phyloP scores from a whole-genome alignment of 78 protist genomes.

The Dictyostelium citrinum region DNA sequence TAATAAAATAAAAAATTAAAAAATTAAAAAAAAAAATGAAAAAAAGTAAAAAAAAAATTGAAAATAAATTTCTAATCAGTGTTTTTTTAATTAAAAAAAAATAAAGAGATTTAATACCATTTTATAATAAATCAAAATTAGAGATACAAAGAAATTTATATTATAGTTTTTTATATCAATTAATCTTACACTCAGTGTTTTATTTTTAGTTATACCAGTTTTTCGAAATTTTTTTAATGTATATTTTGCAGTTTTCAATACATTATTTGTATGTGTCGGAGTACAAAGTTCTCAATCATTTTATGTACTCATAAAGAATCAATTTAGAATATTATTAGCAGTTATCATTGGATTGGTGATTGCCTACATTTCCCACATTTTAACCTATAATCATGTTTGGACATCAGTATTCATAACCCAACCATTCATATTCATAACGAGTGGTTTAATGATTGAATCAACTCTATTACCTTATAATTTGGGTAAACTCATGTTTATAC shows the following conservation, averaged over 20 bases:
- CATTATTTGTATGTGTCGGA: neutral
- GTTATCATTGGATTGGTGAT: neutral
- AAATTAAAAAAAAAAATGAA: neutral
- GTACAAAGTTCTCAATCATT: neutral
- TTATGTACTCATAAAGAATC: neutral
- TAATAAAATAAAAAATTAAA: neutral
- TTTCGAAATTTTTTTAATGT: neutral
- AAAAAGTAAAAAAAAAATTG: no score
- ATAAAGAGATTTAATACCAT: neutral
- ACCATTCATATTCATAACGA: neutral
- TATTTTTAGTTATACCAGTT: neutral
- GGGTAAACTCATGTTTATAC: neutral
- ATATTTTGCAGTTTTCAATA: neutral
- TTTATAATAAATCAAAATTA: neutral
- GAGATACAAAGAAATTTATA: neutral
- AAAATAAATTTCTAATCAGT: neutral
- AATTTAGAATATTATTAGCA: neutral
- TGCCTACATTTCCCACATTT: neutral
- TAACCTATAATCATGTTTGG: neutral
- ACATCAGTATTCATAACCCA: neutral
- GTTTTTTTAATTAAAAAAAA: neutral
- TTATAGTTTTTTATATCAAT: conserved; percentile 6
- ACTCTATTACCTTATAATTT: neutral
- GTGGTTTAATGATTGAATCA: neutral
- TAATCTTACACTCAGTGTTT: neutral